phyloP scores from a whole-genome alignment of 2,329 filamentous ascomycete genomes.

The Pestalotiopsis sp. region DNA sequence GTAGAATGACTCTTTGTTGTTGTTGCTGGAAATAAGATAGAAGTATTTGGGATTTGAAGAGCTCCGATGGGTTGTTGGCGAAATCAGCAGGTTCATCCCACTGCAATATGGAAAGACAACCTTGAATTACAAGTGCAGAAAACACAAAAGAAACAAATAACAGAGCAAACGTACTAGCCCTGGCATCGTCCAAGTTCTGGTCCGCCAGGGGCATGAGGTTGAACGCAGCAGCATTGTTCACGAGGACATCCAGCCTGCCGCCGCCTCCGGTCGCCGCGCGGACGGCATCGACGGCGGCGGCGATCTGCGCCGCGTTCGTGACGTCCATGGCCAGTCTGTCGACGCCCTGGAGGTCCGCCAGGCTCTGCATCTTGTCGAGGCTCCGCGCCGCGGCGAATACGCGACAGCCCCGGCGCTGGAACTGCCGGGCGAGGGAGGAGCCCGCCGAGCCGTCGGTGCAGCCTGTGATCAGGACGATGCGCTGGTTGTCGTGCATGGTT shows the following conservation, averaged over 20 bases:
- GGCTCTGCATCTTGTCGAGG: conserved; percentile 21
- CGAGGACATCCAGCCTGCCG: conserved; percentile 23
- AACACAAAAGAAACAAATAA: neutral
- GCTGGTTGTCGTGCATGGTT: conserved; percentile 16
- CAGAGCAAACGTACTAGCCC: conserved; percentile 6
- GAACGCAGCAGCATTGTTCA: conserved; percentile 28
- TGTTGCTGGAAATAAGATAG: neutral
- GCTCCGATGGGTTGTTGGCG: neutral
- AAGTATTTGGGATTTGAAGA: neutral
- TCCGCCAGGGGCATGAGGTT: conserved; percentile 25
- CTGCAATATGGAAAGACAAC: neutral
- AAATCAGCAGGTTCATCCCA: neutral
- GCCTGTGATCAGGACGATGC: conserved; percentile 29
- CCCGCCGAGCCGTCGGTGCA: conserved; percentile 33
- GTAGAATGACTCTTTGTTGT: neutral
- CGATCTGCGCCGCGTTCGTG: conserved; percentile 25
- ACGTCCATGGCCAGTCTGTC: conserved; percentile 30
- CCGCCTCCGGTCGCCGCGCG: conserved; percentile 11
- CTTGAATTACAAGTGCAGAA: neutral
- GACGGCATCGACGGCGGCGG: conserved; percentile 18
- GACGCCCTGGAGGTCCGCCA: conserved; percentile 22
- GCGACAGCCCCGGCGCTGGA: conserved; percentile 25
- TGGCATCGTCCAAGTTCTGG: conserved; percentile 17
- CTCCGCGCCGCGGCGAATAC: conserved; percentile 33
- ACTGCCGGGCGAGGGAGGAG: conserved; percentile 30